phyloP scores from a whole-genome alignment of 1,139 yeast species.

The Nadsonia commutata region DNA sequence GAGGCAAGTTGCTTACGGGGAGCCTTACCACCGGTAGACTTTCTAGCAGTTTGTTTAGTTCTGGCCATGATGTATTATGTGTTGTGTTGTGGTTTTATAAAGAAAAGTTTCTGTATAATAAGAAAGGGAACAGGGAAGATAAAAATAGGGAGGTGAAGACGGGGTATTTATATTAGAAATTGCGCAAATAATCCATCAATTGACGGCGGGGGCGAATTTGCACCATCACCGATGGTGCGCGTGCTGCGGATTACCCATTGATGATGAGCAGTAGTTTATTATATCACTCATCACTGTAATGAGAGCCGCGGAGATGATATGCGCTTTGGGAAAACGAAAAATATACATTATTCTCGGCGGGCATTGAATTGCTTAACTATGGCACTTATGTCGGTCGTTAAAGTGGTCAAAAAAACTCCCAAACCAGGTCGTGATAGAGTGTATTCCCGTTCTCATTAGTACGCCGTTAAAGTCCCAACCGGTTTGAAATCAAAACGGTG shows the following conservation, averaged over 20 bases:
- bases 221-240: too few relatives aligned
- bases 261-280: neutral
- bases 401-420: conserved; percentile 1
- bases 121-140: conserved; percentile 3
- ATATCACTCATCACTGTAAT: neutral
- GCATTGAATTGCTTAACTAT: neutral
- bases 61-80: conserved; percentile 68
- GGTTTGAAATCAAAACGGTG: neutral
- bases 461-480: neutral
- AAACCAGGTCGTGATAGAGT: neutral
- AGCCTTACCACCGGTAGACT: conserved; percentile 98
- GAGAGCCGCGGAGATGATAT: too few relatives aligned
- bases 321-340: too few relatives aligned
- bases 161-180: neutral
- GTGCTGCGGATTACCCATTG: neutral
- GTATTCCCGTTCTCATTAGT: neutral
- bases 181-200: too few relatives aligned
- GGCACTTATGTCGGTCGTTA: neutral
- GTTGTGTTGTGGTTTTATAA: conserved; percentile 8
- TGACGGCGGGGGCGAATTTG: too few relatives aligned
- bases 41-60: conserved; percentile 97
- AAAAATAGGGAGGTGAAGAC: neutral
- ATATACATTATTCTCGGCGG: too few relatives aligned
- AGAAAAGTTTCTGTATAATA: neutral
- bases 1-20: conserved; percentile 99